Evolutionary conservation across 108 stramenopile genomes (phyloP), one percentile per base, ranked within the genome.

Genomic region (Nitzschia sp.): DNA sequence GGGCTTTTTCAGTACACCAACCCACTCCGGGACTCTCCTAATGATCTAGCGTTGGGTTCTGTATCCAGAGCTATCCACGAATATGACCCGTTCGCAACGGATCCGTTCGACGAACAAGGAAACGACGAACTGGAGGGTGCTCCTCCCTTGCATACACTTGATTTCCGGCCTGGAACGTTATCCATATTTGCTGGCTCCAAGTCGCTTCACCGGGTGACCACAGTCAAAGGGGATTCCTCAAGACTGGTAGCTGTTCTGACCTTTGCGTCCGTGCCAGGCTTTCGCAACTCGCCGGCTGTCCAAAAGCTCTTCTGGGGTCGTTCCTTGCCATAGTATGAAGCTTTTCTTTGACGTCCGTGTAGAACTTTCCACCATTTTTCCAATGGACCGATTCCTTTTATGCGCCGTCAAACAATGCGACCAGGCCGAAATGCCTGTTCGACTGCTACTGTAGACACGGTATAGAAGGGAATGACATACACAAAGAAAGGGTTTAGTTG

Each of bases 1-100:
- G 81, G 81, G 19, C 55, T 78, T 15, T 83, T 83, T 68, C 75
- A 83, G 68, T 83, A 79, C 61, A 83, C 82, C 1, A 27, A 70
- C 60, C 78, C 76, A 24, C 46, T 82, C n/a, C 65, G 82, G 47
- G 34, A 54, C 19, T 65, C 29, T 27, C 19, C 31, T 26, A 28
- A 71, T 6, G 51, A 71, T 49, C 23, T 73, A 1, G 78, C 70
- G 1, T 46, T 68, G 18, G 53, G 48, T 34, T 35, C 54, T 6
- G 70, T 66, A 9, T 78, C 64, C 2, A 28, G 3, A 33, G 24
- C 55, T 9, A 32, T 74, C 38, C 61, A 32, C 46, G 15, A 35
- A 25, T 77, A 77, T 30, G 66, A 53, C 46, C 30, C 24, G 13
- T 9, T 51, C 4, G 49, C 49, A 8, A 9, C 8, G 4, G 49